A percentile compares a stretch with the other conserved stretches of the same genome.
Evolutionary conservation across 768 basidiomycete species (phyloP).

Genomic region (Tubosaeta brunneosetosa): DNA sequence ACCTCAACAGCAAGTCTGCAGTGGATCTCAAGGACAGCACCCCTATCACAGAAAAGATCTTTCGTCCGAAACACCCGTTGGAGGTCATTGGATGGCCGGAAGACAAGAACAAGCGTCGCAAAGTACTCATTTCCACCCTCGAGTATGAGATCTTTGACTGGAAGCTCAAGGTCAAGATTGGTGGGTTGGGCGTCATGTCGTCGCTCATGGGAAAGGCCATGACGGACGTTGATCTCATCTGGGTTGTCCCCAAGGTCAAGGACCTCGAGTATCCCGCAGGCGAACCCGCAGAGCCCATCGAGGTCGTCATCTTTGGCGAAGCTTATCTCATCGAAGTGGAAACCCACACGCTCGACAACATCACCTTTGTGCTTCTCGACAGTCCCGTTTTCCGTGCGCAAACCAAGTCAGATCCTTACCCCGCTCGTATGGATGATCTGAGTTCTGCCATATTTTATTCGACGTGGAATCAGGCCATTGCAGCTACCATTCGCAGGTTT

Average conservation of each 20-base stretch:
- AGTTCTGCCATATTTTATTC: constrained; percentile 97
- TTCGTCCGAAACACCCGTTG: constrained; percentile 52
- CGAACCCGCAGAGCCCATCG: constrained; percentile 89
- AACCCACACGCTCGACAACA: constrained; percentile 89
- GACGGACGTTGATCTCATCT: constrained; percentile 92
- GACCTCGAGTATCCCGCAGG: constrained; percentile 90
- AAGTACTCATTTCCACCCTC: constrained; percentile 86
- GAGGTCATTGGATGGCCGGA: constrained; percentile 97
- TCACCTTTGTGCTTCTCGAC: constrained; percentile 91
- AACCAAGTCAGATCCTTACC: constrained; percentile 93
- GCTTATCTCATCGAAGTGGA: constrained; percentile 95
- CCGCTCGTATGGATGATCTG: constrained; percentile 95
- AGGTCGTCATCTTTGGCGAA: constrained; percentile 95
- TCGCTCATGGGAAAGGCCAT: constrained; percentile 97
- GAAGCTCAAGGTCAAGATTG: constrained; percentile 97
- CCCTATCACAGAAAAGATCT: constrained; percentile 68
- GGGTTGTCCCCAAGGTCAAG: constrained; percentile 94
- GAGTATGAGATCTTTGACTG: constrained; percentile 97
- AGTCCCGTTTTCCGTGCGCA: constrained; percentile 96
- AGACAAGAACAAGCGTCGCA: constrained; percentile 84
- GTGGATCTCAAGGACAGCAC: constrained; percentile 62
- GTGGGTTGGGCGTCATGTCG: constrained; percentile 97
- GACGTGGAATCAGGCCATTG: constrained; percentile 97
- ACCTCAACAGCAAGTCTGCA: constrained; percentile 58
- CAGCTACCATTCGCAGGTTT: constrained; percentile 80